These are phyloP conservation scores for Verticillium nubilum DNA, from an alignment of 2,329 filamentous ascomycete species.

Conservation along the genomic window DNA sequence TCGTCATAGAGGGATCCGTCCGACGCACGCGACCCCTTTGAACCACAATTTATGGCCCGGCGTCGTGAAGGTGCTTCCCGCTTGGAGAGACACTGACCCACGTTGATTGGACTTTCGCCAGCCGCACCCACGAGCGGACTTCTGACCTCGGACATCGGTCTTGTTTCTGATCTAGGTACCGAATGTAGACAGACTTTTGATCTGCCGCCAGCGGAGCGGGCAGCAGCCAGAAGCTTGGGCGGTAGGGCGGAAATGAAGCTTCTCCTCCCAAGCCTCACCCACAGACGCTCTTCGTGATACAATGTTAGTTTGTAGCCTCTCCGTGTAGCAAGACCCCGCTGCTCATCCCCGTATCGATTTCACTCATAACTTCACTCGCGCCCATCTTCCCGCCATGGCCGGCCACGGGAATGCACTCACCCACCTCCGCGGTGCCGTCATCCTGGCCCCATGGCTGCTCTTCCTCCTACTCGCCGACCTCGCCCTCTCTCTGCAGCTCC, in stretches of 20 bases:
- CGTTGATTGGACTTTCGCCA: not conserved
- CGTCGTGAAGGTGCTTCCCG: not conserved
- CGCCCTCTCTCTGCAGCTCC: conserved; percentile 42
- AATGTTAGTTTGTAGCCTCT: not conserved
- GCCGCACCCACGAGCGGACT: not conserved
- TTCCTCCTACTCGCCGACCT: conserved; percentile 47
- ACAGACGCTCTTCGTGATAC: not conserved
- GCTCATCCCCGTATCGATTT: too few species aligned
- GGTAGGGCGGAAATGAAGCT: not conserved
- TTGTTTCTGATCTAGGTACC: not conserved
- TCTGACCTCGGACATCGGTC: not conserved
- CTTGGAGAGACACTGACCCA: not conserved
- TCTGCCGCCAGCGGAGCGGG: not conserved
- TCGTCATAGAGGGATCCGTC: not conserved
- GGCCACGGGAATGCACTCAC: conserved; percentile 18
- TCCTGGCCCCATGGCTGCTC: conserved; percentile 46
- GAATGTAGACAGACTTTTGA: not conserved
- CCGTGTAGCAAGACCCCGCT: not conserved
- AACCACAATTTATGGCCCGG: not conserved
- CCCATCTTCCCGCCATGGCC: conserved; percentile 4
- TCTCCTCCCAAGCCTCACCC: not conserved
- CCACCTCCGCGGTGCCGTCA: conserved; percentile 34
- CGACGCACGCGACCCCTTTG: not conserved
- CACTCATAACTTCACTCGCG: not conserved
- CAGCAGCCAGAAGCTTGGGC: not conserved